phyloP scores from a whole-genome alignment of 441 rosid genomes.

The Croton laevigatus region DNA sequence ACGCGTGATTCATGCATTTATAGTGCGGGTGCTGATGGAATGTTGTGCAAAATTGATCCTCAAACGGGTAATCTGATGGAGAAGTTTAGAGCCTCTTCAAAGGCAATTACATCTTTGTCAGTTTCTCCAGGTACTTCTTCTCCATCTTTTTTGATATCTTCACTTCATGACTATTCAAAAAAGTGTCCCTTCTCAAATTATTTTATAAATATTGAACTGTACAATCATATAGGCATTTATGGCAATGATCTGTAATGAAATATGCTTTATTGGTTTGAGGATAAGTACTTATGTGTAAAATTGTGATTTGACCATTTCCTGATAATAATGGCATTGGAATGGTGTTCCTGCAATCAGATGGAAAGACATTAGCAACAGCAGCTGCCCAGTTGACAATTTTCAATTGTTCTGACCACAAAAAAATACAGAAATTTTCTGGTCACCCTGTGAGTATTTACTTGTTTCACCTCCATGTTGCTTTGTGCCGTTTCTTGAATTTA shows the following conservation, averaged over 20 bases:
- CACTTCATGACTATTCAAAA: constrained; percentile 8
- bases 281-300: not conserved
- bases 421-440: constrained; percentile 86
- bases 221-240: not conserved
- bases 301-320: constrained; percentile 1
- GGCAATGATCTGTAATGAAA: not conserved
- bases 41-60: constrained; percentile 59
- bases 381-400: constrained; percentile 76
- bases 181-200: not conserved
- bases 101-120: constrained; percentile 70
- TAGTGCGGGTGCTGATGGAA: constrained; percentile 85
- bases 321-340: constrained; percentile 22
- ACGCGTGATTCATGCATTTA: constrained; percentile 51
- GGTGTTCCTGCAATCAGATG: constrained; percentile 46
- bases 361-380: constrained; percentile 75
- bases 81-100: constrained; percentile 77
- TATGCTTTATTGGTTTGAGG: not conserved
- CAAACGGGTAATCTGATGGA: constrained; percentile 46
- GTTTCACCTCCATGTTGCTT: not conserved
- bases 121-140: constrained; percentile 62
- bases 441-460: constrained; percentile 78
- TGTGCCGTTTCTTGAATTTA: not conserved
- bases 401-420: constrained; percentile 67
- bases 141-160: constrained; percentile 2
- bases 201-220: not conserved